Evolutionary conservation across 371 early-diverging fungal genomes (phyloP).

Genomic region (Chytridium lagenaria): DNA sequence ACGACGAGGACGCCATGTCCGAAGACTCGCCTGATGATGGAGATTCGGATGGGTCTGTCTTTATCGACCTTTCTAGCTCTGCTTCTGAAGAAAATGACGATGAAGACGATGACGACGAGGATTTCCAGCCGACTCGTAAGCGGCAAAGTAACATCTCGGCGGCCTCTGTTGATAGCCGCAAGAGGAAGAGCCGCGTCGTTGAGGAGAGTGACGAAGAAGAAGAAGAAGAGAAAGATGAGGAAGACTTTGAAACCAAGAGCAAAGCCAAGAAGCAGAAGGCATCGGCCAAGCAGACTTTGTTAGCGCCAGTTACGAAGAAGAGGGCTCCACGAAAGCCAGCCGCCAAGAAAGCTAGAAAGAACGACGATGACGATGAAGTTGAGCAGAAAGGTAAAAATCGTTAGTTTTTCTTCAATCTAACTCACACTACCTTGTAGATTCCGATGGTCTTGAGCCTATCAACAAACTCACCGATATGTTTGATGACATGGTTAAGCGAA

Average conservation of each 20-base stretch:
- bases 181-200: background rate
- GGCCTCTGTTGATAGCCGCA: background rate
- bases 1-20: background rate
- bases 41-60: background rate
- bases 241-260: background rate
- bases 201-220: background rate
- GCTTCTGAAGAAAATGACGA: background rate
- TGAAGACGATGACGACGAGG: background rate
- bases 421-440: background rate
- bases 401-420: background rate
- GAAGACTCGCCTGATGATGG: background rate
- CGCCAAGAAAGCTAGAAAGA: background rate
- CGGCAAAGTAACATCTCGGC: background rate
- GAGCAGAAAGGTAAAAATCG: background rate
- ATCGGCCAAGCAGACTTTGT: background rate
- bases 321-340: background rate
- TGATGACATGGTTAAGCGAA: constrained; percentile 37
- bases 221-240: background rate
- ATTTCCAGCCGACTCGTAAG: background rate
- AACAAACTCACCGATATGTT: constrained; percentile 45
- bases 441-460: constrained; percentile 40
- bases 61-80: background rate
- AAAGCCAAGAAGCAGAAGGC: background rate
- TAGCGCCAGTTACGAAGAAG: background rate
- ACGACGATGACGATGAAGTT: background rate